A percentile compares a stretch with the other conserved stretches of the same genome.
phyloP scores from a whole-genome alignment of 129 eudicot genomes.

The Saussurea involucrata region DNA sequence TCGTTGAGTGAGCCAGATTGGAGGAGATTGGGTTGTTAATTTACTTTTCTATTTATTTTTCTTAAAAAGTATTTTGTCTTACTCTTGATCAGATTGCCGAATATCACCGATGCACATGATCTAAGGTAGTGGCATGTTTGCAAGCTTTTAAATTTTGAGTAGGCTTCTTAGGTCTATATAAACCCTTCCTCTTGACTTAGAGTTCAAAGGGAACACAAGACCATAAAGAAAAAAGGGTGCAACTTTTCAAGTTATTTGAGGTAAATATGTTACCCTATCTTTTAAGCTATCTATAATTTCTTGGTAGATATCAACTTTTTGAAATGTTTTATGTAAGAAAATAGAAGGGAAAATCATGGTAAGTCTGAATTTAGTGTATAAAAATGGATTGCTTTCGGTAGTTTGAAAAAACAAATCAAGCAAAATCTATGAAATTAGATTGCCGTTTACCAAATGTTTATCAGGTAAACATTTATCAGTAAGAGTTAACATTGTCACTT shows the following conservation, averaged over 20 bases:
- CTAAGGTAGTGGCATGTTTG: background rate
- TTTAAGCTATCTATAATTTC: background rate
- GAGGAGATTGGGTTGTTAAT: too few relatives aligned
- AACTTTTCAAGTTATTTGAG: background rate
- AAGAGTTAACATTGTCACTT: too few relatives aligned
- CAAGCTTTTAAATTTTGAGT: background rate
- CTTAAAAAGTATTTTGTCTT: too few relatives aligned
- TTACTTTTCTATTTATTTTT: too few relatives aligned
- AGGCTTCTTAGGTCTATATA: background rate
- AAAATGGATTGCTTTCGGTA: background rate
- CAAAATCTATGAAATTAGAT: background rate
- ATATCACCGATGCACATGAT: too few relatives aligned
- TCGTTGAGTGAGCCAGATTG: too few relatives aligned
- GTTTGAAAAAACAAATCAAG: background rate
- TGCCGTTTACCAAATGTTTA: too few relatives aligned
- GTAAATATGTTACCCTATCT: background rate
- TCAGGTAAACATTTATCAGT: too few relatives aligned
- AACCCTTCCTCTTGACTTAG: background rate
- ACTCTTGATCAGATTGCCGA: too few relatives aligned
- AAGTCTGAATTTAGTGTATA: too few relatives aligned
- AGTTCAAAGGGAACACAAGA: background rate
- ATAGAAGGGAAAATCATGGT: too few relatives aligned
- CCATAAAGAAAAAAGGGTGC: background rate
- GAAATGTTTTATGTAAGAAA: background rate
- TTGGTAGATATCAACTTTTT: background rate